phyloP scores from a whole-genome alignment of 2,329 filamentous ascomycete species.

The Ophiobolus disseminans region DNA sequence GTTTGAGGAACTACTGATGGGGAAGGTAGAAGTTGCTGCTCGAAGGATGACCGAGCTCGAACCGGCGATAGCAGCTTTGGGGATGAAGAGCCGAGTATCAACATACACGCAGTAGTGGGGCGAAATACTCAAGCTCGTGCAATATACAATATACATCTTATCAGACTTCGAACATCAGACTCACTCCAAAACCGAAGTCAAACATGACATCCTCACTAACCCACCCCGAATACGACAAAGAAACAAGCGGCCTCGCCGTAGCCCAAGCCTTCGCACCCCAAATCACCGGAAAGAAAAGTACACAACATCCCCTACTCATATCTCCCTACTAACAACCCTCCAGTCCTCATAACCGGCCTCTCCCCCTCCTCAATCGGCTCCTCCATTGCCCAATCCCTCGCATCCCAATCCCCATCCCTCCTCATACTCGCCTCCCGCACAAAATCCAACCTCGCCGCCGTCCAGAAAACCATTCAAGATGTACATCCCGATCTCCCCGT shows the following conservation, averaged over 20 bases:
- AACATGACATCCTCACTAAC: slow-evolving; percentile 13
- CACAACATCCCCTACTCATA: neutral
- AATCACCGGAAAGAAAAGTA: slow-evolving; percentile 39
- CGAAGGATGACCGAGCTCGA: too few relatives aligned
- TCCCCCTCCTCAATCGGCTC: slow-evolving; percentile 41
- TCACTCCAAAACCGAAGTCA: neutral
- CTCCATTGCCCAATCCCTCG: slow-evolving; percentile 34
- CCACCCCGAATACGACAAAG: slow-evolving; percentile 44
- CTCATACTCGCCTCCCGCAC: slow-evolving; percentile 53
- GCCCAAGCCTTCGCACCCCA: slow-evolving; percentile 37
- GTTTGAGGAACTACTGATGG: too few relatives aligned
- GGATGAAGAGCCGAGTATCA: too few relatives aligned
- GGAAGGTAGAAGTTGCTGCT: too few relatives aligned
- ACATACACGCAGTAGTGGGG: too few relatives aligned
- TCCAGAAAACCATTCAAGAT: slow-evolving; percentile 45
- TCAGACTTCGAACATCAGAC: neutral
- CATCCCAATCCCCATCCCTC: slow-evolving; percentile 35
- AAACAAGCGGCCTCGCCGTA: slow-evolving; percentile 42
- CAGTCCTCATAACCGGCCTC: slow-evolving; percentile 50
- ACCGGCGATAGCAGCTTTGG: too few relatives aligned
- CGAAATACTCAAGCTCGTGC: too few relatives aligned
- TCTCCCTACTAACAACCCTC: slow-evolving; percentile 4
- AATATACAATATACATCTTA: neutral
- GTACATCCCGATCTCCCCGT: slow-evolving; percentile 34
- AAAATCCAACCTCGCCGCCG: slow-evolving; percentile 50